Evolutionary conservation across 2,329 filamentous ascomycete species (phyloP).

Genomic region (Emericellopsis cladophorae): DNA sequence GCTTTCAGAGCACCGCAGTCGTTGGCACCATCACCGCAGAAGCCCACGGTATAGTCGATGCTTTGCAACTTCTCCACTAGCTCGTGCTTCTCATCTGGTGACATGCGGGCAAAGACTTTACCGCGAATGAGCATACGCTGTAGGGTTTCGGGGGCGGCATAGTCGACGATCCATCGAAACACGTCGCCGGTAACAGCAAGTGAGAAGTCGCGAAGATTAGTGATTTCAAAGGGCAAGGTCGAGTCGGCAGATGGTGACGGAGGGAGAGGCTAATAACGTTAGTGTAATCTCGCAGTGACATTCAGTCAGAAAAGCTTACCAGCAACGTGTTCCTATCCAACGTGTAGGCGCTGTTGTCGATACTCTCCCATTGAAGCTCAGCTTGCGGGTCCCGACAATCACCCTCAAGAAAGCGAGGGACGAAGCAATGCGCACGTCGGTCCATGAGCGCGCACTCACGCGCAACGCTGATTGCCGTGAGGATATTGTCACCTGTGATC

Average conservation of each 20-base stretch:
- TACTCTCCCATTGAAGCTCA: conserved; percentile 78
- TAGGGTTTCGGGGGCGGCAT: conserved; percentile 66
- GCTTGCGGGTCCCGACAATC: conserved; percentile 61
- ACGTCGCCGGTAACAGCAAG: conserved; percentile 86
- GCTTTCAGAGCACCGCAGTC: conserved; percentile 95
- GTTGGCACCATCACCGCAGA: conserved; percentile 95
- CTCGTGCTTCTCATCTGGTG: conserved; percentile 96
- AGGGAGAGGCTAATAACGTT: conserved; percentile 47
- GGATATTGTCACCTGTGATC: conserved; percentile 96
- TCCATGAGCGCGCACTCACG: conserved; percentile 79
- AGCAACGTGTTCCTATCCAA: conserved; percentile 69
- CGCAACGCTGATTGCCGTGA: conserved; percentile 92
- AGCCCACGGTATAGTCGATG: conserved; percentile 89
- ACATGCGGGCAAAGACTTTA: conserved; percentile 96
- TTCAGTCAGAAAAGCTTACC: conserved; percentile 23
- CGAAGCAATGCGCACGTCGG: conserved; percentile 75
- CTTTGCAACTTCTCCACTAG: conserved; percentile 93
- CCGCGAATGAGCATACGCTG: conserved; percentile 78
- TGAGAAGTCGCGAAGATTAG: conserved; percentile 73
- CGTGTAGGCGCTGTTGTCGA: conserved; percentile 70
- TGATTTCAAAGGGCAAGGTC: conserved; percentile 75
- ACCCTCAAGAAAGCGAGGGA: conserved; percentile 77
- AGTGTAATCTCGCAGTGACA: background rate
- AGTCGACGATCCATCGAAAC: conserved; percentile 94
- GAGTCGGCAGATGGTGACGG: conserved; percentile 60